phyloP scores from a whole-genome alignment of 345 rosid genomes.

The Odontarrhena argentea region DNA sequence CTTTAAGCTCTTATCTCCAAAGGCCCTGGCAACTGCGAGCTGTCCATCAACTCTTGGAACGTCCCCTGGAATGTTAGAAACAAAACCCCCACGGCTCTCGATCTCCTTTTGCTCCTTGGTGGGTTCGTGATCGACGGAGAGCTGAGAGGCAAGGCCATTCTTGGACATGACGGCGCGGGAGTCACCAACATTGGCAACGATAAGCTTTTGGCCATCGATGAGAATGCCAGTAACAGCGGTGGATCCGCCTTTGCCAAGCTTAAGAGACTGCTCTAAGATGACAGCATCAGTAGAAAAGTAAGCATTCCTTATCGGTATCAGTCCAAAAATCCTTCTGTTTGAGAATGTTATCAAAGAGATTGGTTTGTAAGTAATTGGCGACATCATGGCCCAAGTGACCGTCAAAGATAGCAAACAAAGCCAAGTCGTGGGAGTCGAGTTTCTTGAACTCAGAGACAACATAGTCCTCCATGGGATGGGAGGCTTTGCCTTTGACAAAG shows the following conservation, averaged over 20 bases:
- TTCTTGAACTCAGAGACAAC: constrained; percentile 68
- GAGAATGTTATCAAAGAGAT: constrained; percentile 76
- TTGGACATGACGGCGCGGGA: constrained; percentile 79
- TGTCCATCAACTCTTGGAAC: constrained; percentile 95
- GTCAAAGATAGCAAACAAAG: constrained; percentile 85
- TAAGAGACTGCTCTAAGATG: constrained; percentile 57
- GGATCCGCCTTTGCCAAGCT: constrained; percentile 88
- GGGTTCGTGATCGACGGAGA: constrained; percentile 88
- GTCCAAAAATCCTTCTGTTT: constrained; percentile 84
- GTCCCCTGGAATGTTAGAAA: constrained; percentile 85
- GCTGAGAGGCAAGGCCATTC: constrained; percentile 69
- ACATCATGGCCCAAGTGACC: constrained; percentile 92
- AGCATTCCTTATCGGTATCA: constrained; percentile 63
- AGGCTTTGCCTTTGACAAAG: constrained; percentile 78
- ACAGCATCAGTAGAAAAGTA: constrained; percentile 63
- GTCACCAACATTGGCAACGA: constrained; percentile 90
- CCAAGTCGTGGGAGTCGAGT: constrained; percentile 57
- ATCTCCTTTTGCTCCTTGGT: constrained; percentile 65
- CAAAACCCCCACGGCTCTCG: constrained; percentile 86
- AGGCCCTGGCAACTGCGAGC: constrained; percentile 90
- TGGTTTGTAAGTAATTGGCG: constrained; percentile 69
- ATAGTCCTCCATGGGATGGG: constrained; percentile 88
- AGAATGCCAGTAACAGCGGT: constrained; percentile 93
- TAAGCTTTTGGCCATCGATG: constrained; percentile 70
- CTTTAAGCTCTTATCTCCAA: constrained; percentile 86